These are phyloP conservation scores for Oldenlandia corymbosa DNA, from an alignment of 257 asterid species.

Conservation along the genomic window DNA sequence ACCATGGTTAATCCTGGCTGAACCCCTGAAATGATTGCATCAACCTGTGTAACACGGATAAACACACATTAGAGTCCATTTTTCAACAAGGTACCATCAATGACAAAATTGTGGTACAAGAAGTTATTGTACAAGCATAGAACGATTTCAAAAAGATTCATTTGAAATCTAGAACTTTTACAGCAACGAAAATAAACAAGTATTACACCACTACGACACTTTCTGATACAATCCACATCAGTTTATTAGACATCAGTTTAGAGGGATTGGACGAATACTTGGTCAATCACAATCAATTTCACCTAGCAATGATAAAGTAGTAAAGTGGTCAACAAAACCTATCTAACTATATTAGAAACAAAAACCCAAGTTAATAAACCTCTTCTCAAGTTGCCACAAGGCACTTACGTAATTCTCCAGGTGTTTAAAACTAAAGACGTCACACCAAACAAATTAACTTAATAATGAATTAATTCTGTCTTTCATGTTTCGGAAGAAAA, in stretches of 20 bases:
- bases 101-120: background rate
- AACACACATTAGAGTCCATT: background rate
- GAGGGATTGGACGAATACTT: background rate
- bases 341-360: no score
- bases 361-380: no score
- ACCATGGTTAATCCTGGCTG: slow-evolving; percentile 99
- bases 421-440: no score
- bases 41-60: slow-evolving; percentile 49
- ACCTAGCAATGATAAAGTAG: no score
- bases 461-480: no score
- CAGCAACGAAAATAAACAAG: background rate
- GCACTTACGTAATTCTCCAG: no score
- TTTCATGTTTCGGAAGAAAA: no score
- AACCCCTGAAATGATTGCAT: slow-evolving; percentile 81
- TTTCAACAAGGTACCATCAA: background rate
- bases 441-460: no score
- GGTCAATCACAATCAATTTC: background rate
- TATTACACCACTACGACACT: background rate
- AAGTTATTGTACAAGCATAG: background rate
- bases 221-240: background rate
- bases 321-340: no score
- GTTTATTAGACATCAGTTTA: slow-evolving; percentile 7
- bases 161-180: background rate
- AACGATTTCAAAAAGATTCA: background rate
- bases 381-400: no score